These are phyloP conservation scores for Castanea crenata DNA, from an alignment of 306 rosid genomes.

Conservation along the genomic window DNA sequence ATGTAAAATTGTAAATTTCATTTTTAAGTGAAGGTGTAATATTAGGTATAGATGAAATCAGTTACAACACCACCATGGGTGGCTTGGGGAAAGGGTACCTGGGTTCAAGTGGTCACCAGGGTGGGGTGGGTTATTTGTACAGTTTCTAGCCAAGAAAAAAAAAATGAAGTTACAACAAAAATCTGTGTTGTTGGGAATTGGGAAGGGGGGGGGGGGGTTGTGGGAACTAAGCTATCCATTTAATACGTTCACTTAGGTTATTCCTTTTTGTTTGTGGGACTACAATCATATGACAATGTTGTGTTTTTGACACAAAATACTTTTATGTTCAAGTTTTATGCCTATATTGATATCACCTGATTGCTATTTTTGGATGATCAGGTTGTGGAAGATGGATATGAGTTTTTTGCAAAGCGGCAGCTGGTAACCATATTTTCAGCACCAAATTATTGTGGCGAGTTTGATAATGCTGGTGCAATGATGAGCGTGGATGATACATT, in stretches of 20 bases:
- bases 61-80: too few relatives aligned
- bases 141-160: too few relatives aligned
- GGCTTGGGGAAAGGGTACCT: too few relatives aligned
- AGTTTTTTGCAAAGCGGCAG: slow-evolving; percentile 59
- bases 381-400: slow-evolving; percentile 63
- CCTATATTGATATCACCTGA: background rate
- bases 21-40: too few relatives aligned
- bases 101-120: too few relatives aligned
- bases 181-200: background rate
- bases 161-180: too few relatives aligned
- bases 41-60: too few relatives aligned
- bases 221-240: background rate
- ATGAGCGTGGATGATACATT: slow-evolving; percentile 65
- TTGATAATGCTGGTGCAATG: slow-evolving; percentile 64
- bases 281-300: background rate
- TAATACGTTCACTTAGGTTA: background rate
- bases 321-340: background rate
- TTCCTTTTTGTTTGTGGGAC: background rate
- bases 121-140: too few relatives aligned
- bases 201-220: background rate
- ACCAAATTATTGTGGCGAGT: slow-evolving; percentile 52
- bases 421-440: slow-evolving; percentile 57
- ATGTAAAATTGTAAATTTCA: background rate
- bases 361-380: slow-evolving; percentile 9
- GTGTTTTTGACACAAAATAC: background rate